Evolutionary conservation across 371 early-diverging fungal species (phyloP), one percentile per base, ranked within the genome.

Genomic region (Mucor lusitanicus): DNA sequence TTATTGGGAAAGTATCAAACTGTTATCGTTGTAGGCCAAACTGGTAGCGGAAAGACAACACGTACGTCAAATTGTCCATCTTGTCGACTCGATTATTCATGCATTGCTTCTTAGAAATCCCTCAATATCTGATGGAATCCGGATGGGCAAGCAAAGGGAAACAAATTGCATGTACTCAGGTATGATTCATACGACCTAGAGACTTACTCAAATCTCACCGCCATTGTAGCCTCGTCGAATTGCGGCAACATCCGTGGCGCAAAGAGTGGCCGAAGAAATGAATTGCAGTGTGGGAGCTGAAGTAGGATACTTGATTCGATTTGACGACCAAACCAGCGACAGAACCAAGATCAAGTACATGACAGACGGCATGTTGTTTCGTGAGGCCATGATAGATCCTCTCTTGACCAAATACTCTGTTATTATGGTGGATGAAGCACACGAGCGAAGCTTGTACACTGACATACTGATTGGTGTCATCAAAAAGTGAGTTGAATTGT

Each of bases 221-320:
- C 0, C 11, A 13, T 25, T 13, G 9, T 35, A 94, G 88, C 99
- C 99, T 6, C 89, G 99, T 67, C 89, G 99, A 75, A 93, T 99
- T 37, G 98, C 99, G 12, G 97, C 99, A 46, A 95, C 94, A 70
- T 91, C 93, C 13, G 97, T 99, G n/a, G 96, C 98, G 13, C 93
- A 94, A 65, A 90, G 98, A 58, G 98, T 99, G 1, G 92, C 95
- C 3, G 94, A 95, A 54, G 97, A 97, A 75, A 90, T 94, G 59
- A 93, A 92, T 17, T 90, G 90, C 68, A 74, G 87, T 15, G 69
- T 97, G n/a, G 96, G 97, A 35, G 42, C 53, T 3, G 50, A 81
- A 68, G 87, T 88, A 23, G 85, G 82, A n/a, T 87, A 88, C 67
- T 68, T 79, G 17, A 82, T 97, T 59, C 84, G 94, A 65, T 96